Evolutionary conservation across 306 rosid species (phyloP).

Genomic region (Rubus idaeus): DNA sequence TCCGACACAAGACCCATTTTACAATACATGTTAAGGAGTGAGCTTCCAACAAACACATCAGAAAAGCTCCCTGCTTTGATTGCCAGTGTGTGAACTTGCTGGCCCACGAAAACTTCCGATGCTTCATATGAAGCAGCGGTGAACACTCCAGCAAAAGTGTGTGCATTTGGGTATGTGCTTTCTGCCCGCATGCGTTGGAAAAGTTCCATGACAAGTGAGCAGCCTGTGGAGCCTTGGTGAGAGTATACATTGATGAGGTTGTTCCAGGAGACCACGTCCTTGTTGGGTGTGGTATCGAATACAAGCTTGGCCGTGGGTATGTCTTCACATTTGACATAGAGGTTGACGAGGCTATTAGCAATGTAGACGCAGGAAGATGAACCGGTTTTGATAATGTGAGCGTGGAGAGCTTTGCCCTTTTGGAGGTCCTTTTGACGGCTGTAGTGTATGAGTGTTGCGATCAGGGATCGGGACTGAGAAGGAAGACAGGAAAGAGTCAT

Average conservation of each 20-base stretch:
- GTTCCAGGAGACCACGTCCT: conserved; percentile 76
- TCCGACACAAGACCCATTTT: conserved; percentile 48
- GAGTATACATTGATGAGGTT: conserved; percentile 75
- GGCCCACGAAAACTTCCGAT: conserved; percentile 32
- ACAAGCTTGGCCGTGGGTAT: conserved; percentile 40
- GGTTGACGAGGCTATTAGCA: conserved; percentile 56
- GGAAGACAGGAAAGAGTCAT: conserved; percentile 32
- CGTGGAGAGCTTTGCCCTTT: no score
- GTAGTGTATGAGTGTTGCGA: no score
- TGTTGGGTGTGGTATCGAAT: conserved; percentile 39
- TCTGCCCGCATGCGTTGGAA: conserved; percentile 50
- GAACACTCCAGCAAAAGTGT: conserved; percentile 67
- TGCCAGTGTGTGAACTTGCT: conserved; percentile 54
- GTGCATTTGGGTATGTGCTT: conserved; percentile 54
- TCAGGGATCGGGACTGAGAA: conserved; percentile 15
- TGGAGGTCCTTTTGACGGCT: no score
- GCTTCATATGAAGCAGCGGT: conserved; percentile 48
- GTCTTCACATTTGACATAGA: conserved; percentile 59
- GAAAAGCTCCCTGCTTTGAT: conserved; percentile 41
- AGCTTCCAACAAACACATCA: conserved; percentile 79
- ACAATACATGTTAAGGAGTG: conserved; percentile 64
- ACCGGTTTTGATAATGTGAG: no score
- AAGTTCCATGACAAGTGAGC: conserved; percentile 43
- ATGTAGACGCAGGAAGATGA: conserved; percentile 19
- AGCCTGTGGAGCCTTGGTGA: conserved; percentile 24